Evolutionary conservation across 495 filamentous ascomycete species (phyloP).

Genomic region (Pyrenopolyporus hunteri): DNA sequence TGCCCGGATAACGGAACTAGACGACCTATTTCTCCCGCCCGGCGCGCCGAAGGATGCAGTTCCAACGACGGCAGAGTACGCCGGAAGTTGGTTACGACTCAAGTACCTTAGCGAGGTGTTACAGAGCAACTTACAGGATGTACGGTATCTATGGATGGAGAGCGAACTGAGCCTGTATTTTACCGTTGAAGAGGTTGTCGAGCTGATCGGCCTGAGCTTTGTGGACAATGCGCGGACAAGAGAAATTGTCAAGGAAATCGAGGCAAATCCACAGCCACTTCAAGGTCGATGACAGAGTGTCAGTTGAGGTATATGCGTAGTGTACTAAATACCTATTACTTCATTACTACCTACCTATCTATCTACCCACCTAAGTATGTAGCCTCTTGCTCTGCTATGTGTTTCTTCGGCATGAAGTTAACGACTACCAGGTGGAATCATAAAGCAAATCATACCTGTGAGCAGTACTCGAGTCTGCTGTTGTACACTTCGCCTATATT

Average conservation of each 20-base stretch:
- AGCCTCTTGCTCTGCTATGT: too few relatives aligned
- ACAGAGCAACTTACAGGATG: conserved; percentile 87
- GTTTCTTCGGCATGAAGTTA: too few relatives aligned
- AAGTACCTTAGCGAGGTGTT: conserved; percentile 88
- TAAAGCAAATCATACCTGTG: too few relatives aligned
- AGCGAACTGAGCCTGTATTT: conserved; percentile 85
- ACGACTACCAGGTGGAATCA: too few relatives aligned
- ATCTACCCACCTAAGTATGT: too few relatives aligned
- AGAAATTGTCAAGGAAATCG: conserved; percentile 80
- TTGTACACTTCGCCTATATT: too few relatives aligned
- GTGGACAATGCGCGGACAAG: conserved; percentile 82
- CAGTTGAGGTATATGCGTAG: neutral
- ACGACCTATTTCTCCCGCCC: conserved; percentile 73
- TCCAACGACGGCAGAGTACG: conserved; percentile 78
- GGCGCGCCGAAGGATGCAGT: conserved; percentile 48
- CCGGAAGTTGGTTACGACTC: conserved; percentile 84
- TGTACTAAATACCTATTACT: neutral
- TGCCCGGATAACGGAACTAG: conserved; percentile 68
- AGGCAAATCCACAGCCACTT: conserved; percentile 51
- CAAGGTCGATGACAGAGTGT: neutral
- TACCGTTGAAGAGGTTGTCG: conserved; percentile 80
- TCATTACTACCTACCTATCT: neutral
- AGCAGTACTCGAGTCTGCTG: too few relatives aligned
- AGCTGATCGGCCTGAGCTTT: conserved; percentile 87
- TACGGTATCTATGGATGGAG: conserved; percentile 86